Evolutionary conservation across 768 basidiomycete genomes (phyloP).

Genomic region (Termitomyces sp.): DNA sequence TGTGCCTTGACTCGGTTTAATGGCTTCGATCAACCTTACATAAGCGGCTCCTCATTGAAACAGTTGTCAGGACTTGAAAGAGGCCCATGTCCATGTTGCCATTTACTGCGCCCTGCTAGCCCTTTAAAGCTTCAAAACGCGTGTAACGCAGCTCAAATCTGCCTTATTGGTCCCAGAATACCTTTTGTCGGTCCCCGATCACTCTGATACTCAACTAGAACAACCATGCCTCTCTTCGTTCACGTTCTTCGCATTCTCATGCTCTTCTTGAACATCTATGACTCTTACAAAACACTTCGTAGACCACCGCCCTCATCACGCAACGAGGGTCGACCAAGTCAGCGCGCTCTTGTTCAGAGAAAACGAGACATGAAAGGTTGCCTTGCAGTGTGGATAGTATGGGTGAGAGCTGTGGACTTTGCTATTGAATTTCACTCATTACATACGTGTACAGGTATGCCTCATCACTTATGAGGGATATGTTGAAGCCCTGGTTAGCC

Average conservation of each 20-base stretch:
- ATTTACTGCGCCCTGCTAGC: constrained; percentile 2
- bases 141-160: constrained; percentile 7
- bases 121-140: constrained; percentile 12
- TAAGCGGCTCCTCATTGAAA: constrained; percentile 15
- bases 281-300: constrained; percentile 82
- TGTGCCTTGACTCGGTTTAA: neutral
- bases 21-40: constrained; percentile 11
- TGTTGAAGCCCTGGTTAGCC: constrained; percentile 57
- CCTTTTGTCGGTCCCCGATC: neutral
- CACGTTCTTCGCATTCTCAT: constrained; percentile 65
- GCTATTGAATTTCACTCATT: constrained; percentile 6
- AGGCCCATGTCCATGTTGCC: constrained; percentile 12
- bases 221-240: constrained; percentile 64
- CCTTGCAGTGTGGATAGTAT: constrained; percentile 82
- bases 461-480: constrained; percentile 65
- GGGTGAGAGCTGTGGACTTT: constrained; percentile 46
- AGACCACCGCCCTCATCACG: constrained; percentile 50
- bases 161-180: neutral
- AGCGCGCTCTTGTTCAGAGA: constrained; percentile 65
- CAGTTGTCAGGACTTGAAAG: constrained; percentile 5
- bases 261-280: constrained; percentile 77
- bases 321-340: constrained; percentile 59
- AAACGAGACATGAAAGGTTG: constrained; percentile 86
- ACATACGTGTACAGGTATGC: constrained; percentile 51
- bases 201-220: constrained; percentile 1